Conservation (phyloP, 2,329 filamentous ascomycete genomes). For the Colletotrichum sp. region DNA sequence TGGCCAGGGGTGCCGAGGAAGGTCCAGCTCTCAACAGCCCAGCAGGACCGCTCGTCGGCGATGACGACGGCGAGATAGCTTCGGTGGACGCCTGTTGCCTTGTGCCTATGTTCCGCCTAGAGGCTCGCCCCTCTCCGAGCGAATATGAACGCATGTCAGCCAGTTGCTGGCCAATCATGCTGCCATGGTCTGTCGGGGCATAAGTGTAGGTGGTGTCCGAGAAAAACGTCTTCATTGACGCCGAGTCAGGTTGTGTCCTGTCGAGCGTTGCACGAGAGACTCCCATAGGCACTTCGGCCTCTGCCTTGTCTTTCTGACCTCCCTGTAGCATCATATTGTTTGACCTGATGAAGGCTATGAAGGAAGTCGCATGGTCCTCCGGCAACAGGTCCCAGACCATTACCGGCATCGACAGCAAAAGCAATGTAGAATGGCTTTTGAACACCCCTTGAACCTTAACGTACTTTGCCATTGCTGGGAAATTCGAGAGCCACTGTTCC, state of each 20-base stretch:
- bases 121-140: neutral
- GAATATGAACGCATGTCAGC: neutral
- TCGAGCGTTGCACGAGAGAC: neutral
- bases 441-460: slow-evolving; percentile 67
- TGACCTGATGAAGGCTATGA: slow-evolving; percentile 38
- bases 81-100: neutral
- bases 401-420: slow-evolving; percentile 63
- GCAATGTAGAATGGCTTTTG: slow-evolving; percentile 64
- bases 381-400: slow-evolving; percentile 66
- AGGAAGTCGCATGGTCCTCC: slow-evolving; percentile 61
- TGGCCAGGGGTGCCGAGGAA: slow-evolving; percentile 17
- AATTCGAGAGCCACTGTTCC: slow-evolving; percentile 61
- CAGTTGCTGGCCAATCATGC: neutral
- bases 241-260: neutral
- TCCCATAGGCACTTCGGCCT: neutral
- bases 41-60: slow-evolving; percentile 22
- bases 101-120: neutral
- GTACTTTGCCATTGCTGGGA: slow-evolving; percentile 63
- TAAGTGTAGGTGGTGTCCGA: slow-evolving; percentile 5
- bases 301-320: neutral
- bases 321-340: slow-evolving; percentile 8
- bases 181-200: neutral
- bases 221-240: slow-evolving; percentile 5
- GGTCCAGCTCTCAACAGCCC: slow-evolving; percentile 25
- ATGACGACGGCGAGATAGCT: slow-evolving; percentile 19